A percentile compares a stretch with the other conserved stretches of the same genome.
Conservation (phyloP, 768 basidiomycete genomes). For the Termitomyces eurrhizus region DNA sequence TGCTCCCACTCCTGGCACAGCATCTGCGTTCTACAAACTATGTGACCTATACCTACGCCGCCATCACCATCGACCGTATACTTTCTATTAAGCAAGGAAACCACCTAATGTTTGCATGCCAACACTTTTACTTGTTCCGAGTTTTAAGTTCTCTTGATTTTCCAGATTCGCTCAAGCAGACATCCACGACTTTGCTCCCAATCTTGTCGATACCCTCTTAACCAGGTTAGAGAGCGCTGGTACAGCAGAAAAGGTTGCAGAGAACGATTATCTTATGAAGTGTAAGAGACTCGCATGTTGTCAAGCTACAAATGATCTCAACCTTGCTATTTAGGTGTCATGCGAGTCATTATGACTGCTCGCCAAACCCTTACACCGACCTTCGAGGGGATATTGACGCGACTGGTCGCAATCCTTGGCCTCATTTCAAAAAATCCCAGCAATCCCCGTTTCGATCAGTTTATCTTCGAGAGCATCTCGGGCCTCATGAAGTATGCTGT, state of each 20-base stretch:
- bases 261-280: conserved; percentile 98
- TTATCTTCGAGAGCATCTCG: conserved; percentile 95
- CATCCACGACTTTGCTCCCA: conserved; percentile 76
- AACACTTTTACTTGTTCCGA: not conserved
- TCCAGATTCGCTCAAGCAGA: conserved; percentile 84
- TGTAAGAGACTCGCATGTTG: conserved; percentile 47
- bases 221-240: conserved; percentile 73
- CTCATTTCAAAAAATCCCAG: conserved; percentile 93
- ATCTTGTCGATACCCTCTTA: conserved; percentile 69
- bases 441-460: conserved; percentile 97
- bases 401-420: conserved; percentile 80
- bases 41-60: conserved; percentile 94
- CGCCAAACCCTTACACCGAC: conserved; percentile 69
- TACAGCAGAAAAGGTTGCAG: conserved; percentile 89
- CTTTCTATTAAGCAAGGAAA: conserved; percentile 83
- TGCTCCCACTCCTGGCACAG: conserved; percentile 79
- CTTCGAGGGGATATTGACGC: conserved; percentile 60
- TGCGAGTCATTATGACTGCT: conserved; percentile 91
- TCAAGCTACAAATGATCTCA: not conserved
- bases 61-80: conserved; percentile 96
- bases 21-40: conserved; percentile 84
- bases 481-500: conserved; percentile 73
- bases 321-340: conserved; percentile 57
- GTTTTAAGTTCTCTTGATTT: not conserved
- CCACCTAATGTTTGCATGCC: conserved; percentile 62